These are phyloP conservation scores for Cryptococcus floricola DNA, from an alignment of 1,284 basidiomycete genomes.

Conservation along the genomic window DNA sequence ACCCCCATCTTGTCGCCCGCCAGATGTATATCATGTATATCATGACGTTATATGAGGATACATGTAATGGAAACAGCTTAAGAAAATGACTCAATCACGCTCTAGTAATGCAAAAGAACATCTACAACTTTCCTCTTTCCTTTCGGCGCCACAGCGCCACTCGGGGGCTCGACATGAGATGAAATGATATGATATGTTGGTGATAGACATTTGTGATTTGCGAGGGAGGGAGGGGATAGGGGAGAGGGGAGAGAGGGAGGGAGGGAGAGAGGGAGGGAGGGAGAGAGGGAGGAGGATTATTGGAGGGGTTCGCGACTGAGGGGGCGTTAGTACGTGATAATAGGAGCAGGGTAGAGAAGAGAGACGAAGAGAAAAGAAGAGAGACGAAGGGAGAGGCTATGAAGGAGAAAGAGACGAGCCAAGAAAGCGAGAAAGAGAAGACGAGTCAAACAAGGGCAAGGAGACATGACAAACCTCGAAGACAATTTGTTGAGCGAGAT, in stretches of 20 bases:
- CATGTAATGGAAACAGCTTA: no score
- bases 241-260: no score
- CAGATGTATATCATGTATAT: no score
- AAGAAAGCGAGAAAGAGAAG: slow-evolving; percentile 1
- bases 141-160: no score
- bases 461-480: slow-evolving; percentile 21
- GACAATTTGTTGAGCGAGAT: slow-evolving; percentile 47
- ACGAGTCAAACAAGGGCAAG: background rate
- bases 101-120: background rate
- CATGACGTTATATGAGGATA: no score
- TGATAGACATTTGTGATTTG: background rate
- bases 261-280: no score
- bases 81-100: background rate
- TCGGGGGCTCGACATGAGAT: background rate
- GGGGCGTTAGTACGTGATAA: background rate
- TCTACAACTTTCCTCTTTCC: background rate
- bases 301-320: slow-evolving; percentile 1
- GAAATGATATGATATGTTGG: background rate
- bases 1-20: no score
- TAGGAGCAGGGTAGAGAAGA: no score
- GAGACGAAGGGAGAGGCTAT: no score
- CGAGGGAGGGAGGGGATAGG: no score
- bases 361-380: no score
- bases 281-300: background rate
- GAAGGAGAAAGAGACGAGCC: no score